These are phyloP conservation scores for Celoporthe dispersa DNA, from an alignment of 2,329 filamentous ascomycete species.

Conservation along the genomic window DNA sequence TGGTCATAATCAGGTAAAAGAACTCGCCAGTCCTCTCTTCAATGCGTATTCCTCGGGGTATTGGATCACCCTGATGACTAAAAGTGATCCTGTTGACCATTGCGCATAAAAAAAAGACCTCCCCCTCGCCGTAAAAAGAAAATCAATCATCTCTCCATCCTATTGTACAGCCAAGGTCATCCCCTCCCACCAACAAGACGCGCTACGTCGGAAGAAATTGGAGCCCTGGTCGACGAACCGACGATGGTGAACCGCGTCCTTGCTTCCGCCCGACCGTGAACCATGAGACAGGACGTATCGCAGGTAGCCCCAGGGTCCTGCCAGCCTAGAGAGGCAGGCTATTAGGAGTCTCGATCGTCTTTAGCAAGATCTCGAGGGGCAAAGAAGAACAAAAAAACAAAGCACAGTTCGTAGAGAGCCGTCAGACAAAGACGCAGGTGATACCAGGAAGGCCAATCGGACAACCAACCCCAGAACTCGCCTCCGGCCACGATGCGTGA, in stretches of 20 bases:
- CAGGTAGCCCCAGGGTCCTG: too few relatives aligned
- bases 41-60: constrained; percentile 15
- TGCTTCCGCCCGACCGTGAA: constrained; percentile 9
- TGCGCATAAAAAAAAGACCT: not conserved
- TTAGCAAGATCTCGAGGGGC: not conserved
- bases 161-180: not conserved
- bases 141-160: not conserved
- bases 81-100: not conserved
- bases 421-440: not conserved
- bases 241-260: not conserved
- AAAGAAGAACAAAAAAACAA: not conserved
- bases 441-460: not conserved
- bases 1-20: constrained; percentile 8
- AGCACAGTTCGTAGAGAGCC: not conserved
- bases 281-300: not conserved
- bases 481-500: not conserved
- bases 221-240: not conserved
- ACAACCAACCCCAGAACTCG: not conserved
- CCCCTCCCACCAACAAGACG: not conserved
- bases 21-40: constrained; percentile 8
- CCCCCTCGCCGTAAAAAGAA: not conserved
- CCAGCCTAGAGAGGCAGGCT: not conserved
- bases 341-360: not conserved
- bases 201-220: not conserved
- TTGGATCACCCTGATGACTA: constrained; percentile 23